phyloP scores from a whole-genome alignment of 805 yeast genomes.

The Saturnispora ahearnii region DNA sequence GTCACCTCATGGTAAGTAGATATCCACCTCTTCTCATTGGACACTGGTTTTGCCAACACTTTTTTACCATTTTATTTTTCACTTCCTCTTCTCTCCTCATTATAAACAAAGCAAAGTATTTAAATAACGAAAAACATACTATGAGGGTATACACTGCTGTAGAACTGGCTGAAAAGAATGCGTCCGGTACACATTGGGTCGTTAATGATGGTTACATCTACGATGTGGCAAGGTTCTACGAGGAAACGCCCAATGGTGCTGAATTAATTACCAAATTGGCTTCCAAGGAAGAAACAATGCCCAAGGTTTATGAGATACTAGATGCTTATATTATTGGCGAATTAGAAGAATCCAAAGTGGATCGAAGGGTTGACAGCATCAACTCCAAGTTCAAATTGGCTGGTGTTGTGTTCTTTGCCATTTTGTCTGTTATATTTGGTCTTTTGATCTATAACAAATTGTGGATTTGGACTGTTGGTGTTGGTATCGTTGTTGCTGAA shows the following conservation, averaged over 20 bases:
- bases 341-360: neutral
- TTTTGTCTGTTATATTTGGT: neutral
- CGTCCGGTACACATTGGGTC: slow-evolving; percentile 75
- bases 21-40: neutral
- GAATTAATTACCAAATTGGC: slow-evolving; percentile 40
- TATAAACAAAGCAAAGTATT: no score
- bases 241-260: slow-evolving; percentile 72
- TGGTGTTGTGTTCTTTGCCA: neutral
- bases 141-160: slow-evolving; percentile 32
- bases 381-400: slow-evolving; percentile 1
- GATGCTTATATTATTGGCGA: slow-evolving; percentile 4
- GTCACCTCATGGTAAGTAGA: neutral
- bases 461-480: neutral
- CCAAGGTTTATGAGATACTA: neutral
- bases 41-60: neutral
- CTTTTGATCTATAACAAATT: neutral
- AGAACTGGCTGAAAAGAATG: slow-evolving; percentile 64
- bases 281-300: neutral
- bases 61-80: neutral
- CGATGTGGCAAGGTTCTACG: slow-evolving; percentile 59
- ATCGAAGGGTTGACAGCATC: neutral
- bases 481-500: neutral
- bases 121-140: no score
- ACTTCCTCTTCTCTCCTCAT: neutral
- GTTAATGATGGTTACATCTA: slow-evolving; percentile 73